Evolutionary conservation across 495 filamentous ascomycete species (phyloP).

Genomic region (Parmelia sp.): DNA sequence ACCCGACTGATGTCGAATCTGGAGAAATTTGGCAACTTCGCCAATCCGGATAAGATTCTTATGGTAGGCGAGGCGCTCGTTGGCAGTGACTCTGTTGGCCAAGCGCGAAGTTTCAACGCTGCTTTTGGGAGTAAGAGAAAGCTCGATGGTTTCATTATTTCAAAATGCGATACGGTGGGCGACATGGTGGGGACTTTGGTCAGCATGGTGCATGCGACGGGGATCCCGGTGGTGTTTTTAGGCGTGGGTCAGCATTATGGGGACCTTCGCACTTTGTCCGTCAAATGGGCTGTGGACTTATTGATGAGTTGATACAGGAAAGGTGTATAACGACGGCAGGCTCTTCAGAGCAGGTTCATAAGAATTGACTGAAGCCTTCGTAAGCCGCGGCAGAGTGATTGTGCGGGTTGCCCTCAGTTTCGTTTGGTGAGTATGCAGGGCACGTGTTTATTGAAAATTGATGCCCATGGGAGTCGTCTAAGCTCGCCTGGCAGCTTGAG

Average conservation of each 20-base stretch:
- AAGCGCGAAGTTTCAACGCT: constrained; percentile 91
- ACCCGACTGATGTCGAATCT: constrained; percentile 87
- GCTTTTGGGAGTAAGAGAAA: constrained; percentile 76
- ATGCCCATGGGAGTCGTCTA: background rate
- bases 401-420: background rate
- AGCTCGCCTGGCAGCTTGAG: background rate
- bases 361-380: background rate
- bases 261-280: constrained; percentile 71
- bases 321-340: background rate
- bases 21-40: constrained; percentile 95
- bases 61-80: constrained; percentile 99
- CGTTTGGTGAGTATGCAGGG: background rate
- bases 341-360: background rate
- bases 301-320: background rate
- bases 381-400: background rate
- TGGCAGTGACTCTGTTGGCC: constrained; percentile 86
- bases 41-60: constrained; percentile 92
- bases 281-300: background rate
- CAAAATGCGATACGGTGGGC: constrained; percentile 96
- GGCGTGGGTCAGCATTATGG: constrained; percentile 97
- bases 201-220: constrained; percentile 95
- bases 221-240: constrained; percentile 88
- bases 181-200: constrained; percentile 98
- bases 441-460: background rate
- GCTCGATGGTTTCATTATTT: constrained; percentile 94